phyloP scores from a whole-genome alignment of 768 basidiomycete species.

The Rhodotorula toruloides region DNA sequence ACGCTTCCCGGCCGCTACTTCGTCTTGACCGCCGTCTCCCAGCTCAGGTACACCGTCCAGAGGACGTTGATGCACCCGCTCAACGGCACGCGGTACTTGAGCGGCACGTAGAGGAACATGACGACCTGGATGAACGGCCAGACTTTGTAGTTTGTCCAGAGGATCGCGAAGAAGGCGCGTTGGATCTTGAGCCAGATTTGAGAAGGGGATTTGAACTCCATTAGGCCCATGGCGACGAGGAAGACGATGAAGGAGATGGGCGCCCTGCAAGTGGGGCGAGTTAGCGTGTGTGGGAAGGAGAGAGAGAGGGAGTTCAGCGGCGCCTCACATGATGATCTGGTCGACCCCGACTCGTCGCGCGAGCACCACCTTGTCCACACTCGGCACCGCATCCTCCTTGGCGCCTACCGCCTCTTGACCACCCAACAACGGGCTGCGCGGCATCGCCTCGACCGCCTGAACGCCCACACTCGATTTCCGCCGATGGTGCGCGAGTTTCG shows the following conservation, averaged over 20 bases:
- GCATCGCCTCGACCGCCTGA: background rate
- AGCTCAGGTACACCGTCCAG: constrained; percentile 1
- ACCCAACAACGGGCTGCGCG: too few species aligned
- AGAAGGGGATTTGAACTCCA: background rate
- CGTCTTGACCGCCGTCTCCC: background rate
- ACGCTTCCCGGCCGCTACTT: too few species aligned
- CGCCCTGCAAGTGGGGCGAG: background rate
- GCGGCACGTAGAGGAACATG: constrained; percentile 13
- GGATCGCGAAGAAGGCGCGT: constrained; percentile 1
- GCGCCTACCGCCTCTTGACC: too few species aligned
- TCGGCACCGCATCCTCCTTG: background rate
- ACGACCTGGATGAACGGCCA: constrained; percentile 1
- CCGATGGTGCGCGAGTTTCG: background rate
- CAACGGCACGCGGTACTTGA: constrained; percentile 5
- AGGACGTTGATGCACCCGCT: background rate
- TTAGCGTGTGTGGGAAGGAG: background rate
- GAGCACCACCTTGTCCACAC: background rate
- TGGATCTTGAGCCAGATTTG: background rate
- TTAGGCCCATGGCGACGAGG: constrained; percentile 5
- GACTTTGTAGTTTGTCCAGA: constrained; percentile 13
- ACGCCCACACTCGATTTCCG: background rate
- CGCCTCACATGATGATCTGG: constrained; percentile 5
- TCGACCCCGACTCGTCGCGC: background rate
- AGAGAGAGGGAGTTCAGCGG: background rate
- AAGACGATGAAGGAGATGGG: constrained; percentile 11